A percentile compares a stretch with the other conserved stretches of the same genome.
Conservation (phyloP, 257 asterid species). For the Orobanche coerulescens region DNA sequence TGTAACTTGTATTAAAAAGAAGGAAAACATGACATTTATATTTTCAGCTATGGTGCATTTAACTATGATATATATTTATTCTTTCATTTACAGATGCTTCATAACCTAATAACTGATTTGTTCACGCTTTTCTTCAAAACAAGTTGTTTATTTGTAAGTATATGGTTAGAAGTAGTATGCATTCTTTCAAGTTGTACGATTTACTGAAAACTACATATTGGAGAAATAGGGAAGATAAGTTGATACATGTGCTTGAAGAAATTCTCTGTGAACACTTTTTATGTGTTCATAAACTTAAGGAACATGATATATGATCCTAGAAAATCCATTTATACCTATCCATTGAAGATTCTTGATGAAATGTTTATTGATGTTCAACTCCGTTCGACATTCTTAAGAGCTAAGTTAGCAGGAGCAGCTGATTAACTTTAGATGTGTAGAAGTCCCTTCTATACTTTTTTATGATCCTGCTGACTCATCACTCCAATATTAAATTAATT, state of each 20-base stretch:
- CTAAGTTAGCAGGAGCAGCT: constrained; percentile 1
- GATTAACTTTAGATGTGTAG: background rate
- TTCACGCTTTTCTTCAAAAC: too few species aligned
- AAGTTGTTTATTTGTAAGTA: too few species aligned
- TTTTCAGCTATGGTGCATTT: too few species aligned
- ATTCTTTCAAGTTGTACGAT: too few species aligned
- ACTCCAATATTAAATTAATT: background rate
- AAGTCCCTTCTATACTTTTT: background rate
- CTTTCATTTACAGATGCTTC: too few species aligned
- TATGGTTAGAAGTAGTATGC: too few species aligned
- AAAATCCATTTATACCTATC: background rate
- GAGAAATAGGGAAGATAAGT: too few species aligned
- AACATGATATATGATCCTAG: background rate
- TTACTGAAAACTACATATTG: too few species aligned
- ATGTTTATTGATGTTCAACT: background rate
- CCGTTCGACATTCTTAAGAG: background rate
- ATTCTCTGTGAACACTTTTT: background rate
- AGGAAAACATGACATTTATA: too few species aligned
- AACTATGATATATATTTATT: too few species aligned
- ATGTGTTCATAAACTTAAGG: background rate
- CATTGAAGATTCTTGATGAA: background rate
- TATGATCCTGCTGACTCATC: background rate
- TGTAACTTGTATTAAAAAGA: too few species aligned
- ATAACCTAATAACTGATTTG: too few species aligned
- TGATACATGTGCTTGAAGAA: background rate